Percentiles rank a stretch among this genome's conserved stretches.
Evolutionary conservation across 163 green algal genomes (phyloP).

Genomic region (Trebouxiophyceae sp.): DNA sequence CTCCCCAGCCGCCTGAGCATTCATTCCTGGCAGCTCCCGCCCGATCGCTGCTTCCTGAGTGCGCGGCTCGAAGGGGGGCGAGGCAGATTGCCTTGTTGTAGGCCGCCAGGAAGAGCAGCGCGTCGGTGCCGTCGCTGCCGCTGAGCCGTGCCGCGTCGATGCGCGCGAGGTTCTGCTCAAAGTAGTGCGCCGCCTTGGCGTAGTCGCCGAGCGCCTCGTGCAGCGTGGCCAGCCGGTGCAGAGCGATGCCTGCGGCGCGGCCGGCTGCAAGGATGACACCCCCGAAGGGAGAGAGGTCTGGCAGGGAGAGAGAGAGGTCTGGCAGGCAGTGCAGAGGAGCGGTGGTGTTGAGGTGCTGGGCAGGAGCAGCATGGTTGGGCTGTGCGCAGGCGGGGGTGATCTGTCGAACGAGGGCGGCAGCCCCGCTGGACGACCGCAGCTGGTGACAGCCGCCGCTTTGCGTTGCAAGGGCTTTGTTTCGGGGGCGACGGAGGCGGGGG

Average conservation of each 20-base stretch:
- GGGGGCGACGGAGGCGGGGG: no score
- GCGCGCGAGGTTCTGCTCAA: slow-evolving; percentile 57
- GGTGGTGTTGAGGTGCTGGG: neutral
- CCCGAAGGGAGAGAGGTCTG: neutral
- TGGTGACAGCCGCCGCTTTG: no score
- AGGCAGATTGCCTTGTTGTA: slow-evolving; percentile 48
- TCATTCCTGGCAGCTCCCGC: neutral
- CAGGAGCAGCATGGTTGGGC: neutral
- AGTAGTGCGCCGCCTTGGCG: slow-evolving; percentile 61
- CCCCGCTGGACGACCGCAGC: no score
- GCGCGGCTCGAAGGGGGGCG: neutral
- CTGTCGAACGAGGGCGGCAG: no score
- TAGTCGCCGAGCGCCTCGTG: slow-evolving; percentile 46
- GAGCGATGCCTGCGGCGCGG: slow-evolving; percentile 30
- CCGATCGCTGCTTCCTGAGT: neutral
- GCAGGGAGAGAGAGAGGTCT: no score
- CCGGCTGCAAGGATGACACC: neutral
- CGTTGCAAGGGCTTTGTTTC: no score
- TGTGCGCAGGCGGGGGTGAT: no score
- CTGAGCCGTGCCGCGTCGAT: slow-evolving; percentile 50
- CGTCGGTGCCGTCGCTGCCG: slow-evolving; percentile 54
- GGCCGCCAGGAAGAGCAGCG: slow-evolving; percentile 73
- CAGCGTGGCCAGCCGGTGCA: slow-evolving; percentile 64
- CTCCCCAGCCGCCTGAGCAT: neutral
- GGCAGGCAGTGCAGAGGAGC: neutral